Base-by-base conservation (phyloP, 495 filamentous ascomycete species). In the Cudoniella acicularis region DNA sequence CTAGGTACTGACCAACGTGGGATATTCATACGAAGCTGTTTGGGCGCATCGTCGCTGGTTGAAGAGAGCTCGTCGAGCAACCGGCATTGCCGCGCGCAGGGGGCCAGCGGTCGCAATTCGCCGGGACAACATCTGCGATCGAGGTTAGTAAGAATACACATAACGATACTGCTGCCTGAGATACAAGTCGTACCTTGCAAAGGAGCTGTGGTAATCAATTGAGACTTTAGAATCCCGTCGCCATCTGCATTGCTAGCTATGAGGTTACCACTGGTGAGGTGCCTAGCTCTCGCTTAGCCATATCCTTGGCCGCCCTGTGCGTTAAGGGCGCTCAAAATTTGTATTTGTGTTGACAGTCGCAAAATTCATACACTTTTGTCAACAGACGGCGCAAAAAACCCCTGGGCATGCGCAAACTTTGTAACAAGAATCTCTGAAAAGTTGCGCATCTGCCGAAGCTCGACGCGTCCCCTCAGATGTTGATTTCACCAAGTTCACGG, bases 401-500 rank as follows among this genome's bases (percentile, higher is more conserved):
- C 64, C 72, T 77, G 74, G 76, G 79, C 79, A 82, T 81, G 82
- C 74, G 76, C 78, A 90, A 81, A 90, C 66, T 80, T 80, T 71
- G 70, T 63, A 71, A 82, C 69, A 62, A 72, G 67, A 74, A 69
- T 83, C 64, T 59, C 70, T 73, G 74, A 73, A 72, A 65, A 69
- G 65, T 63, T 70, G 77, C 71, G 81, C 77, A 79, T 84, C 75
- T 67, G 71, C 79, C 83, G 87, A 92, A 83, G 75, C 77, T 75
- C 69, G 73, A 82, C 84, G 87, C 70, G 73, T 66, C 67, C 54
- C 67, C 67, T 74, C 82, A 78, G 71, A 87, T 82, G 78, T 76
- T 69, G 77, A 72, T 79, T 80, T 84, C 81, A 78, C 80, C 76
- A 81, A 82, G 82, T 82, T 83, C 77, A 76, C 79, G 84, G 87